Evolutionary conservation across 2,329 filamentous ascomycete species (phyloP), one percentile per base, ranked within the genome.

Genomic region (Neopestalotiopsis sp.): DNA sequence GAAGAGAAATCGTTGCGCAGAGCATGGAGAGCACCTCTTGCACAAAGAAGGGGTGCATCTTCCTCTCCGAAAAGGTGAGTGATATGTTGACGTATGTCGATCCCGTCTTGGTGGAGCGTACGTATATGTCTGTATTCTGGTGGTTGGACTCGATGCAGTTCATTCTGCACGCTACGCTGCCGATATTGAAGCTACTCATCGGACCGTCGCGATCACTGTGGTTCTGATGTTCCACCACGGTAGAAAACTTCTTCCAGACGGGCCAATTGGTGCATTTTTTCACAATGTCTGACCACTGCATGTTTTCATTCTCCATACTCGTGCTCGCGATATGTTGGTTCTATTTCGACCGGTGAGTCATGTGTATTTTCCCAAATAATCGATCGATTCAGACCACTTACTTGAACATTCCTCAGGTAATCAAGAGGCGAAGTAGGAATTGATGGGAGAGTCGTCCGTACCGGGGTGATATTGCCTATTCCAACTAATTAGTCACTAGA

Each of bases 231-330:
- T 88, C 84, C 2, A 90, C 83, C 2, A 88, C 77, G 3, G 85
- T 86, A 76, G 86, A 86, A 75, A 89, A 86, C 1, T 82, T 83
- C 3, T 84, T 85, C 81, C 86, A 88, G 34, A 83, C 80, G 0
- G 85, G 81, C 85, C 87, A 89, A 4, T 82, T 74, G 3, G 87
- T 89, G 73, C 86, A 89, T 60, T 83, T 81, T 45, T 84, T 81
- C 2, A 88, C 80, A 6, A 90, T 83, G n/a, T 85, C 82, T 3
- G 83, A 77, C 68, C 84, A 83, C 4, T 86, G 85, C 57, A 88
- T 78, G 60, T 82, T 84, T 73, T 89, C 87, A 66, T 66, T 45
- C 17, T 64, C 61, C 5, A 30, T 20, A 38, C 61, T 64, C 38
- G 61, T 64, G 42, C 61, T 64, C 38, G 38, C 13, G 4, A 64